Evolutionary conservation across 805 yeast genomes (phyloP).

Genomic region (Saturnispora saitoi): DNA sequence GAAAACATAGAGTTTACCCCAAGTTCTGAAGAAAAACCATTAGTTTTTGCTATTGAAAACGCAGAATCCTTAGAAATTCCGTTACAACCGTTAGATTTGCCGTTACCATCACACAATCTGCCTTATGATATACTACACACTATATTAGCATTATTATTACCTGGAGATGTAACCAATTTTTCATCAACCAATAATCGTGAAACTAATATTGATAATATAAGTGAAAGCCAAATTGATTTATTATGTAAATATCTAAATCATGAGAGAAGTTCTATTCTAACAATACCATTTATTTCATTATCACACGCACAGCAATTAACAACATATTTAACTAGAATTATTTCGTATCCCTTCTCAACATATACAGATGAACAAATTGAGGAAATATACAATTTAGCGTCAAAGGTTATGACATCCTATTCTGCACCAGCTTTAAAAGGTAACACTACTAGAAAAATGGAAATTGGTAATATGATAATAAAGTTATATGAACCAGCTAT

Average conservation of each 20-base stretch:
- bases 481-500: slow-evolving; percentile 70
- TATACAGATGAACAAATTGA: slow-evolving; percentile 30
- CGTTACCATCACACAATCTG: background rate
- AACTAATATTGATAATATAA: background rate
- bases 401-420: slow-evolving; percentile 63
- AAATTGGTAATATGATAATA: slow-evolving; percentile 30
- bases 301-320: slow-evolving; percentile 29
- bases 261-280: background rate
- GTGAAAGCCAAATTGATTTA: background rate
- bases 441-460: slow-evolving; percentile 51
- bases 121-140: background rate
- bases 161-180: slow-evolving; percentile 6
- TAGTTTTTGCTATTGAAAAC: background rate
- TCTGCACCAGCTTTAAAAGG: slow-evolving; percentile 85
- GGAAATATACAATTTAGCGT: slow-evolving; percentile 44
- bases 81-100: slow-evolving; percentile 8
- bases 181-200: background rate
- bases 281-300: slow-evolving; percentile 5
- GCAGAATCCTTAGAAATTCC: background rate
- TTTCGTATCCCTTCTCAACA: slow-evolving; percentile 45
- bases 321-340: slow-evolving; percentile 39
- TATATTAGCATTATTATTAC: background rate
- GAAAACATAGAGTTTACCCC: background rate
- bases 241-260: background rate
- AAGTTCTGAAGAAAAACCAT: background rate